Conservation (phyloP, 192 early-diverging fungal genomes). For the Umbelopsis sp. region DNA sequence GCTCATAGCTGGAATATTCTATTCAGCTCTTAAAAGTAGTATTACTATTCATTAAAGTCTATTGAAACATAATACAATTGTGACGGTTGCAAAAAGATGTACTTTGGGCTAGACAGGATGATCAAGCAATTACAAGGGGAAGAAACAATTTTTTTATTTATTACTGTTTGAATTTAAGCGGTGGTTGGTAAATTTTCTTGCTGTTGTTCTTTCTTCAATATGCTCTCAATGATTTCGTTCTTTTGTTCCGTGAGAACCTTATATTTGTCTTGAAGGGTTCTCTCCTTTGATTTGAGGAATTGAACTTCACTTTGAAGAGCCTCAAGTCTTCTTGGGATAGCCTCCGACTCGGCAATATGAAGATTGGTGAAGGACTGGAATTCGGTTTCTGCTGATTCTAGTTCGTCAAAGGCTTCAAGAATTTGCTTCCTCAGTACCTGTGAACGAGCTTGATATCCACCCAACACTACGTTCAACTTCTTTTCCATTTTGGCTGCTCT, state of each 20-base stretch:
- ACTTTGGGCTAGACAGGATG: too few relatives aligned
- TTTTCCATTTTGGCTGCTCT: slow-evolving; percentile 87
- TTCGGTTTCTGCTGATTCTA: slow-evolving; percentile 61
- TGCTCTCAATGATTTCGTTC: slow-evolving; percentile 37
- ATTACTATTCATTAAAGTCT: not conserved
- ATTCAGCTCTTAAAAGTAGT: not conserved
- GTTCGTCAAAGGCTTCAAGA: slow-evolving; percentile 53
- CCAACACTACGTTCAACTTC: slow-evolving; percentile 73
- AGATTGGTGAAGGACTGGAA: slow-evolving; percentile 60
- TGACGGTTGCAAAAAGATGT: too few relatives aligned
- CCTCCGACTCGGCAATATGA: slow-evolving; percentile 57
- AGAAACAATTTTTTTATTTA: not conserved
- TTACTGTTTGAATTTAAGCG: too few relatives aligned
- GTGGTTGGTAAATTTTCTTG: not conserved
- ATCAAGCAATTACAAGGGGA: too few relatives aligned
- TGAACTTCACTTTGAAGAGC: slow-evolving; percentile 55
- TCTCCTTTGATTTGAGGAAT: slow-evolving; percentile 49
- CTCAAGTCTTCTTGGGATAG: slow-evolving; percentile 61
- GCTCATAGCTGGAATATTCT: not conserved
- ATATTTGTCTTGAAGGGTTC: slow-evolving; percentile 70
- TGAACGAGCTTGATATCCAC: slow-evolving; percentile 81
- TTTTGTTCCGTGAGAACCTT: slow-evolving; percentile 55
- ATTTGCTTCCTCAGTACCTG: slow-evolving; percentile 66
- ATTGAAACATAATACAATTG: too few relatives aligned
- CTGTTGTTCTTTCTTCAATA: slow-evolving; percentile 12